Conservation (phyloP, 768 basidiomycete species). For the Boletellus sp. region DNA sequence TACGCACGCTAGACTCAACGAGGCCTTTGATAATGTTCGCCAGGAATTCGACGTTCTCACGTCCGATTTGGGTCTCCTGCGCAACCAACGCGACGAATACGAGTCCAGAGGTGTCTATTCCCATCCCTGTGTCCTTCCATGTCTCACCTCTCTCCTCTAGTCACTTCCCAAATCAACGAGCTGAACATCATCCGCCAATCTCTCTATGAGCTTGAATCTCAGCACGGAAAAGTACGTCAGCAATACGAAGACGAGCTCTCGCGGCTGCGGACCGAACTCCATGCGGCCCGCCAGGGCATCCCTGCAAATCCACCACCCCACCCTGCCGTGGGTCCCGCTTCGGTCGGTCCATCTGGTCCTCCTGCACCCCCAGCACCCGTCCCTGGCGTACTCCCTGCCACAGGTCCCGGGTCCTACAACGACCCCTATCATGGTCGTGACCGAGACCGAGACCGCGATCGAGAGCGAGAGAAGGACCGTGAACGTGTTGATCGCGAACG, state of each 20-base stretch:
- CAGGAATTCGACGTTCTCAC: slow-evolving; percentile 80
- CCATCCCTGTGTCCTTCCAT: background rate
- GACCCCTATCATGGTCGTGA: slow-evolving; percentile 39
- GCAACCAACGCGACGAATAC: slow-evolving; percentile 83
- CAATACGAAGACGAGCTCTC: slow-evolving; percentile 84
- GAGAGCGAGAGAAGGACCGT: slow-evolving; percentile 41
- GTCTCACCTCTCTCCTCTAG: slow-evolving; percentile 37
- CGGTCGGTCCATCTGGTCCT: slow-evolving; percentile 32
- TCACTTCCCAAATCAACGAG: slow-evolving; percentile 82
- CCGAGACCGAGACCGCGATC: slow-evolving; percentile 37
- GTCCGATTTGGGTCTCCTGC: slow-evolving; percentile 61
- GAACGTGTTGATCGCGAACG: slow-evolving; percentile 37
- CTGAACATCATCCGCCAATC: slow-evolving; percentile 85
- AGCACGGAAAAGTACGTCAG: slow-evolving; percentile 80
- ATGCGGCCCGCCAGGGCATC: slow-evolving; percentile 43
- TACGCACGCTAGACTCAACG: slow-evolving; percentile 53
- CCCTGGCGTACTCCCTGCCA: slow-evolving; percentile 27
- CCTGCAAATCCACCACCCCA: slow-evolving; percentile 36
- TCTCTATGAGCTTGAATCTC: slow-evolving; percentile 87
- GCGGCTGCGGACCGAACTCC: slow-evolving; percentile 66
- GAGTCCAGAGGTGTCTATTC: slow-evolving; percentile 69
- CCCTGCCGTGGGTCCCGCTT: slow-evolving; percentile 32
- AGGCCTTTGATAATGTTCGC: slow-evolving; percentile 76
- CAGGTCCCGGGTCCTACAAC: slow-evolving; percentile 31
- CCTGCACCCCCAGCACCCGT: slow-evolving; percentile 31